Base-by-base conservation (phyloP, 2,329 filamentous ascomycete genomes). In the Coniochaeta prunicola region DNA sequence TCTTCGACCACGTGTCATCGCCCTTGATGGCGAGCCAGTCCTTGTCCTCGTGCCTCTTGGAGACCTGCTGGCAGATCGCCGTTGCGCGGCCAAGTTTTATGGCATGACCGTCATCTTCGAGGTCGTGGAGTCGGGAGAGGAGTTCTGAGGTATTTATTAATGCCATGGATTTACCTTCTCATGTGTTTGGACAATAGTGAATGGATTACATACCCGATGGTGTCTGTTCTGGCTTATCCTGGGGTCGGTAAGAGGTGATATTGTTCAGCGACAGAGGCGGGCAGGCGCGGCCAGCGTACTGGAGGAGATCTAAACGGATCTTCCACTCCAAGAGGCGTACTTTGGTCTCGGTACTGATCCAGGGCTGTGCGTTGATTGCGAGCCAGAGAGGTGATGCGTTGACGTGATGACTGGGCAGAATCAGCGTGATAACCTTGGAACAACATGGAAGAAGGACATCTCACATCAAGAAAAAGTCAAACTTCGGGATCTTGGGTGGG, bases 291-390 rank as follows among this genome's bases (percentile, higher is more conserved):
- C 87, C 89, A 0, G 87, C 82, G 69, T 96, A 96, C 73, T 91
- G 78, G 6, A 86, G 68, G 6, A 96, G 75, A 68, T 94, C 90
- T 64, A 86, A 73, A 45, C 91, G 84, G 56, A 87, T 89, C 72
- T 96, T 96, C 83, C 86, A 92, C 71, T 94, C 89, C 8, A 96
- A 77, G 0, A 96, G 74, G 6, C 90, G 84, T 13, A 79, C 76
- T 68, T 92, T 93, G 54, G 77, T 76, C 8, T 77, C 76, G 0
- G 73, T 68, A 0, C 84, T 77, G 48, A 92, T 77, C 81, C 83
- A 94, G 38, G 77, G 63, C 63, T 80, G 80, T 12, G 74, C 74
- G 67, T 86, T 80, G 69, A 96, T 80, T 8, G 78, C 77, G 63
- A 90, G 80, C 75, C 93, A 94, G 64, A 96, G 84, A n/a, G 87